Percentiles rank a stretch among this genome's conserved stretches.
Conservation (phyloP, 2,329 filamentous ascomycete species). For the Aspergillus oerlinghausenensis region DNA sequence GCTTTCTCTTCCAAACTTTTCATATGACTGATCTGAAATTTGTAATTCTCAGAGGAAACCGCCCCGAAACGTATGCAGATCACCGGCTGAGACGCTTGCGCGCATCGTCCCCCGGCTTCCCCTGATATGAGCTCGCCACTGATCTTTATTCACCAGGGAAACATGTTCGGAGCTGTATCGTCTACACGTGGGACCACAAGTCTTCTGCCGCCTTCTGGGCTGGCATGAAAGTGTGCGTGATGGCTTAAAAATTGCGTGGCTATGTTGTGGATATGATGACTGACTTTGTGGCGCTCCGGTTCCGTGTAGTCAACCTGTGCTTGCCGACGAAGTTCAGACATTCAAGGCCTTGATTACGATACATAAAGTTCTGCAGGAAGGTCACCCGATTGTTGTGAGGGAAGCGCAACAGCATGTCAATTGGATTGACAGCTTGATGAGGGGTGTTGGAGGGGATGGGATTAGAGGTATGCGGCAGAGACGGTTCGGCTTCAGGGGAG, state of each 20-base stretch:
- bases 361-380: conserved; percentile 96
- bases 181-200: conserved; percentile 99
- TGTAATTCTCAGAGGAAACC: conserved; percentile 51
- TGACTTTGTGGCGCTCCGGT: neutral
- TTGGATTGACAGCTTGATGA: conserved; percentile 89
- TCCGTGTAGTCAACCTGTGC: conserved; percentile 74
- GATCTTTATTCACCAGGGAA: conserved; percentile 53
- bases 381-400: conserved; percentile 78
- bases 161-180: conserved; percentile 96
- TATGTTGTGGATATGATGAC: conserved; percentile 1
- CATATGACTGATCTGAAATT: conserved; percentile 15
- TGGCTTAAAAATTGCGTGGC: neutral
- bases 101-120: conserved; percentile 1
- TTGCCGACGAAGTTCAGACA: conserved; percentile 96
- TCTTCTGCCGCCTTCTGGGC: conserved; percentile 93
- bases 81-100: conserved; percentile 2
- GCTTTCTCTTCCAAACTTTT: neutral
- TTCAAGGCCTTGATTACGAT: conserved; percentile 98
- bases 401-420: conserved; percentile 83
- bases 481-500: too few species aligned
- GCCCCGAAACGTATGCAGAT: conserved; percentile 58
- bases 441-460: conserved; percentile 77
- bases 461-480: conserved; percentile 58
- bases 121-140: conserved; percentile 3
- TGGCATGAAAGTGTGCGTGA: conserved; percentile 90